Evolutionary conservation across 768 basidiomycete genomes (phyloP).

Genomic region (Naganishia vaughanmartiniae): DNA sequence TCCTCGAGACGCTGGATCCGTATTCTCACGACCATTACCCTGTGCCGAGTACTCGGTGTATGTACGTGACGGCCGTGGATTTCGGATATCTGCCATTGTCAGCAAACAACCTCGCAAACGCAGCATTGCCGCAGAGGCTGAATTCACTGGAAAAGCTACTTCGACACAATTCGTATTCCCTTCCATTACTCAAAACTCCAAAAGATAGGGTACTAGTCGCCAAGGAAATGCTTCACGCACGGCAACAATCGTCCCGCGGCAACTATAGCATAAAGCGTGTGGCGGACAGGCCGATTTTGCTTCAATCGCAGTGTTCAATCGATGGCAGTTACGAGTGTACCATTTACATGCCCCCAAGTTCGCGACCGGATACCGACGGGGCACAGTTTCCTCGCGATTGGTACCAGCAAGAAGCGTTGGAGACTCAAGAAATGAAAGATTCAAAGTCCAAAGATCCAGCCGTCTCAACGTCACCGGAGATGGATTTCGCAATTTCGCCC

Average conservation of each 20-base stretch:
- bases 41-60: slow-evolving; percentile 88
- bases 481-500: not conserved
- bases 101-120: slow-evolving; percentile 80
- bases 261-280: slow-evolving; percentile 35
- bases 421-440: not conserved
- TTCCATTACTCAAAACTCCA: slow-evolving; percentile 66
- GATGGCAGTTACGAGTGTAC: slow-evolving; percentile 12
- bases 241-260: slow-evolving; percentile 38
- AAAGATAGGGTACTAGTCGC: slow-evolving; percentile 56
- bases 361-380: not conserved
- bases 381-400: slow-evolving; percentile 3
- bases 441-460: too few relatives aligned
- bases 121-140: slow-evolving; percentile 68
- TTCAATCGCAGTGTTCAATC: slow-evolving; percentile 10
- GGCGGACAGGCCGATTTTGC: slow-evolving; percentile 32
- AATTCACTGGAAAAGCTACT: slow-evolving; percentile 70
- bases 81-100: slow-evolving; percentile 76
- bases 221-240: slow-evolving; percentile 36
- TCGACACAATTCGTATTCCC: slow-evolving; percentile 63
- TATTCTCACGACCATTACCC: slow-evolving; percentile 90
- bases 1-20: slow-evolving; percentile 91
- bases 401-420: slow-evolving; percentile 11
- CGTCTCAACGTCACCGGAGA: not conserved
- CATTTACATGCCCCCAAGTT: not conserved
- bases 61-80: slow-evolving; percentile 77